Base-by-base conservation (phyloP, 75 land plant species). In the Gnetum montanum region DNA sequence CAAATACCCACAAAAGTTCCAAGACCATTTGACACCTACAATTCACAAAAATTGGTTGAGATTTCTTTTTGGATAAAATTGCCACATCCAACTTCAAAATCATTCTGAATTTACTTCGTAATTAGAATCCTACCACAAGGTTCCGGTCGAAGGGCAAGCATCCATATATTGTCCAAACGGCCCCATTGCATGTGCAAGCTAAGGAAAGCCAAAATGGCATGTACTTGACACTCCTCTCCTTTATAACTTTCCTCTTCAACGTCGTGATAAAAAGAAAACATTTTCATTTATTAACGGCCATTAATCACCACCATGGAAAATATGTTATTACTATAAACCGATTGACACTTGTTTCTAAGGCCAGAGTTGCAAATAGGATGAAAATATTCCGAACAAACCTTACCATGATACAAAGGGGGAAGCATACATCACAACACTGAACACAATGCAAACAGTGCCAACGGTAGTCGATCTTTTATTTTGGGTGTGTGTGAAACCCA, bases 351-450 rank as follows among this genome's bases (percentile, higher is more conserved):
- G n/a, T n/a, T n/a, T n/a, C n/a, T n/a, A n/a, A n/a, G n/a, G n/a
- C n/a, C n/a, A n/a, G n/a, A n/a, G n/a, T n/a, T n/a, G n/a, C n/a
- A n/a, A n/a, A n/a, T n/a, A n/a, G n/a, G n/a, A n/a, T n/a, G n/a
- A n/a, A n/a, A n/a, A n/a, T n/a, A 29, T n/a, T n/a, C n/a, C n/a
- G n/a, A n/a, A n/a, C n/a, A n/a, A n/a, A n/a, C 20, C n/a, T 68
- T 64, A 71, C 74, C 90, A 85, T 83, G 71, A 73, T 70, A 70
- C 23, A 13, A 88, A 63, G 5, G 93, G 93, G 0, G 93, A 54
- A 18, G 77, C 81, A 35, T 88, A 88, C 93, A 88, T 88, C 40
- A 34, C 28, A 6, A 66, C 62, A 19, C 64, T 40, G 54, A 83
- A 66, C 44, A 78, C 53, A 20, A 75, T 56, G 31, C 67, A 62